phyloP scores from a whole-genome alignment of 2,329 filamentous ascomycete genomes.

The Alternaria postmessia region DNA sequence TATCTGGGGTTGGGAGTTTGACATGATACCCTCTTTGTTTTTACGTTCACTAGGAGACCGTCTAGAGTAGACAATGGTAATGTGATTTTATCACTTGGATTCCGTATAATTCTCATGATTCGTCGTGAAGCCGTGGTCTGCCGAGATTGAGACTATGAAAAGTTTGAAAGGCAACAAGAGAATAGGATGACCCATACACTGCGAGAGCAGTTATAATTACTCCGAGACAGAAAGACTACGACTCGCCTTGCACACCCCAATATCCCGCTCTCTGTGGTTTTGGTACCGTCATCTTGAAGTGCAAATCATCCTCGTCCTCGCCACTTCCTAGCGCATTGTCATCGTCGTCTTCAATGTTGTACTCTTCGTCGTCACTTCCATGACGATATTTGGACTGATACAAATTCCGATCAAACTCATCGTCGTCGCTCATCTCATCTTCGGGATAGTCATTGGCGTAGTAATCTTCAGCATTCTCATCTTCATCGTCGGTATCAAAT shows the following conservation, averaged over 20 bases:
- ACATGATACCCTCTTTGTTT: slow-evolving; percentile 7
- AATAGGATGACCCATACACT: too few relatives aligned
- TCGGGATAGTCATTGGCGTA: slow-evolving; percentile 83
- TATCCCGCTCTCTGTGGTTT: slow-evolving; percentile 34
- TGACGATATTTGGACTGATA: slow-evolving; percentile 52
- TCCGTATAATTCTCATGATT: background rate
- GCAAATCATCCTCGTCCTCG: slow-evolving; percentile 42
- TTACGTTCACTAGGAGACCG: background rate
- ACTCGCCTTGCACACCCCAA: slow-evolving; percentile 35
- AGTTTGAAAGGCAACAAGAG: background rate
- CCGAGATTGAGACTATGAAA: background rate
- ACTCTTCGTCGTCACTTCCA: slow-evolving; percentile 54
- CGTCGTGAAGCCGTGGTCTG: background rate
- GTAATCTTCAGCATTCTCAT: slow-evolving; percentile 76
- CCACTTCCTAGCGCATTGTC: slow-evolving; percentile 31
- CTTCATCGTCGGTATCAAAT: slow-evolving; percentile 68
- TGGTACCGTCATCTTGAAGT: slow-evolving; percentile 40
- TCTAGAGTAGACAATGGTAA: background rate
- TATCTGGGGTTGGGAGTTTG: slow-evolving; percentile 2
- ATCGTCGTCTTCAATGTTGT: slow-evolving; percentile 28
- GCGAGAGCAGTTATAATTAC: background rate
- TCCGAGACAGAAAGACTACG: background rate
- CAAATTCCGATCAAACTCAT: slow-evolving; percentile 63
- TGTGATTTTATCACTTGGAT: background rate
- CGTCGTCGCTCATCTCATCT: slow-evolving; percentile 77